Evolutionary conservation across 345 rosid genomes (phyloP).

Genomic region (Eucalyptus grandis): DNA sequence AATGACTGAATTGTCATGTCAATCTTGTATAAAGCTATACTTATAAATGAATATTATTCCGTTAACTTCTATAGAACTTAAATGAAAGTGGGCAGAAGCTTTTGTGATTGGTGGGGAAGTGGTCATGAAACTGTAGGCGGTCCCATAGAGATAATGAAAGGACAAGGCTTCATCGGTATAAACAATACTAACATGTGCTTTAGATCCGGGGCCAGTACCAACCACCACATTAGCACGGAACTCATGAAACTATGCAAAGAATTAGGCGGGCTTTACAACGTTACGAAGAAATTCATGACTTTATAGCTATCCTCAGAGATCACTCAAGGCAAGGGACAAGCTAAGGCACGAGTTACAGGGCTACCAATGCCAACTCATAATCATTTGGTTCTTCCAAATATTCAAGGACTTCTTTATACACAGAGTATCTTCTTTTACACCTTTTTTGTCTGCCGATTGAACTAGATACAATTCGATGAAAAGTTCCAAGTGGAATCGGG

Average conservation of each 20-base stretch:
- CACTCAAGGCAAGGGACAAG: background rate
- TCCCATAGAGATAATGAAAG: background rate
- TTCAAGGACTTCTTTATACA: background rate
- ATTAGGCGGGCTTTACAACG: background rate
- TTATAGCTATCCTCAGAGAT: background rate
- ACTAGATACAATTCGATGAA: background rate
- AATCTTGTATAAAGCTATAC: no score
- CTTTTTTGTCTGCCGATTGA: background rate
- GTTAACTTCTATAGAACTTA: background rate
- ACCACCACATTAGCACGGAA: background rate
- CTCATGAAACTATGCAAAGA: background rate
- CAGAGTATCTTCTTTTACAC: background rate
- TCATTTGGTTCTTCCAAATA: background rate
- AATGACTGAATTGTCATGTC: no score
- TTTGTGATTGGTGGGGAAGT: background rate
- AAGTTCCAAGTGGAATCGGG: background rate
- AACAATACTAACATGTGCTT: background rate
- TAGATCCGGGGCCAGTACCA: background rate
- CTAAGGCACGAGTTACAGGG: background rate
- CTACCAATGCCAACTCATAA: background rate
- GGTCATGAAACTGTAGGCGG: background rate
- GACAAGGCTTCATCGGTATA: background rate
- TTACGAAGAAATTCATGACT: background rate
- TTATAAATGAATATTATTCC: background rate
- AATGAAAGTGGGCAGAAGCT: background rate